A percentile compares a stretch with the other conserved stretches of the same genome.
Evolutionary conservation across 2,329 filamentous ascomycete species (phyloP).

Genomic region (Lizonia empirigonia): DNA sequence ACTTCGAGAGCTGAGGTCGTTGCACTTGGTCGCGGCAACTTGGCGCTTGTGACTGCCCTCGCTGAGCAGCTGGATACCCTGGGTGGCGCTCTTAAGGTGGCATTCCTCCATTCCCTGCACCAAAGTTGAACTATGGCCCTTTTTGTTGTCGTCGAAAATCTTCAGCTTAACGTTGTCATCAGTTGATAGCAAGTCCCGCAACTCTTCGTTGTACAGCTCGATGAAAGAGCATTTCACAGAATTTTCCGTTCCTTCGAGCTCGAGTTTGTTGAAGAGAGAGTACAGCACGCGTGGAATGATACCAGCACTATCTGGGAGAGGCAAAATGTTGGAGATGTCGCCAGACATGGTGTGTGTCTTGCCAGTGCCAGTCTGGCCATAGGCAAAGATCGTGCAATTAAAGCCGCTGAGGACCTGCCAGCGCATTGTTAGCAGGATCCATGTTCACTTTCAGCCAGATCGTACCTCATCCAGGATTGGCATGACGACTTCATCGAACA

Average conservation of each 20-base stretch:
- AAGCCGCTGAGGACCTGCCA: constrained; percentile 85
- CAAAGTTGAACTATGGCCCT: constrained; percentile 81
- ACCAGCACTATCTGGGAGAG: constrained; percentile 88
- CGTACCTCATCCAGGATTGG: constrained; percentile 89
- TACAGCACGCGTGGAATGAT: constrained; percentile 93
- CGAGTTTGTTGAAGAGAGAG: constrained; percentile 83
- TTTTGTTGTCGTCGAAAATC: constrained; percentile 88
- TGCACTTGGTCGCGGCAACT: constrained; percentile 98
- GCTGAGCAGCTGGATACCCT: constrained; percentile 87
- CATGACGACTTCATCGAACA: constrained; percentile 93
- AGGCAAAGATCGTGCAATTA: constrained; percentile 98
- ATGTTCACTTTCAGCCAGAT: not conserved
- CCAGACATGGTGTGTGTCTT: constrained; percentile 99
- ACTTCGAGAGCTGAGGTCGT: constrained; percentile 94
- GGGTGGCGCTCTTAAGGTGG: constrained; percentile 81
- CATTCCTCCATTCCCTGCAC: constrained; percentile 98
- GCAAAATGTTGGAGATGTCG: constrained; percentile 89
- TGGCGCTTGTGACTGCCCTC: constrained; percentile 91
- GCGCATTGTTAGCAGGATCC: not conserved
- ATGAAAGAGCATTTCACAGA: constrained; percentile 98
- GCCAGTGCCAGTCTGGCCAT: constrained; percentile 95
- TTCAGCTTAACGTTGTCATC: constrained; percentile 89
- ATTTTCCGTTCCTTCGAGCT: constrained; percentile 75
- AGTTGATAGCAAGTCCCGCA: constrained; percentile 81
- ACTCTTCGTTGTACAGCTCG: constrained; percentile 96